These are phyloP conservation scores for Daldinia childiae DNA, from an alignment of 495 filamentous ascomycete species.

Conservation along the genomic window DNA sequence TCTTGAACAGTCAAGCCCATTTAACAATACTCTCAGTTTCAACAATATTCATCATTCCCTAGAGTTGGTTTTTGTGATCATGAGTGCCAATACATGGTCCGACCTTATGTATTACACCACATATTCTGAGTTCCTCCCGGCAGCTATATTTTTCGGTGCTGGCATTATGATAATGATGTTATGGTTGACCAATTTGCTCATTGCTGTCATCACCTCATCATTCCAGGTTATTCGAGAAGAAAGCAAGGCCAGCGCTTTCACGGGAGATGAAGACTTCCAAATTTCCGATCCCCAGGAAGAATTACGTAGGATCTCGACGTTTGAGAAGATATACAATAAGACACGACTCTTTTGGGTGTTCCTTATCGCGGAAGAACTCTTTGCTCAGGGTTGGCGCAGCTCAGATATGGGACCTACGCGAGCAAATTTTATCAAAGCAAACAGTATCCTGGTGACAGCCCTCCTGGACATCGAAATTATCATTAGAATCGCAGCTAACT, in stretches of 20 bases:
- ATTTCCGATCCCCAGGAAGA: constrained; percentile 55
- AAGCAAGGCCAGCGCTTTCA: constrained; percentile 92
- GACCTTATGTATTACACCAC: constrained; percentile 93
- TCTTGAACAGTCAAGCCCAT: constrained; percentile 80
- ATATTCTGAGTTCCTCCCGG: constrained; percentile 87
- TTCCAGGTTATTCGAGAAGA: constrained; percentile 99
- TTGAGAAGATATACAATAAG: constrained; percentile 77
- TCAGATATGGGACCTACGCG: constrained; percentile 71
- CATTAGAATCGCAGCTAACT: constrained; percentile 78
- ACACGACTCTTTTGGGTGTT: constrained; percentile 81
- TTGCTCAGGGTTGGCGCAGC: constrained; percentile 79
- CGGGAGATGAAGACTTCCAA: constrained; percentile 69
- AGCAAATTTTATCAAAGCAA: constrained; percentile 61
- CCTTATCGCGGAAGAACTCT: constrained; percentile 79
- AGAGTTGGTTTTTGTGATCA: constrained; percentile 97
- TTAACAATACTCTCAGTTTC: constrained; percentile 88
- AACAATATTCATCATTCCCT: constrained; percentile 92
- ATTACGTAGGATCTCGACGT: constrained; percentile 58
- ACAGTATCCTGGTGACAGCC: constrained; percentile 81
- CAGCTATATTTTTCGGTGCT: constrained; percentile 84
- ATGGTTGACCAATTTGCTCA: constrained; percentile 95
- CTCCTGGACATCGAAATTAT: constrained; percentile 85
- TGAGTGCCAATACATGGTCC: constrained; percentile 96
- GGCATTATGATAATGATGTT: constrained; percentile 93
- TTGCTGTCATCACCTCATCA: constrained; percentile 97